These are phyloP conservation scores for Niveomyces coronatus DNA, from an alignment of 2,329 filamentous ascomycete species.

Conservation along the genomic window DNA sequence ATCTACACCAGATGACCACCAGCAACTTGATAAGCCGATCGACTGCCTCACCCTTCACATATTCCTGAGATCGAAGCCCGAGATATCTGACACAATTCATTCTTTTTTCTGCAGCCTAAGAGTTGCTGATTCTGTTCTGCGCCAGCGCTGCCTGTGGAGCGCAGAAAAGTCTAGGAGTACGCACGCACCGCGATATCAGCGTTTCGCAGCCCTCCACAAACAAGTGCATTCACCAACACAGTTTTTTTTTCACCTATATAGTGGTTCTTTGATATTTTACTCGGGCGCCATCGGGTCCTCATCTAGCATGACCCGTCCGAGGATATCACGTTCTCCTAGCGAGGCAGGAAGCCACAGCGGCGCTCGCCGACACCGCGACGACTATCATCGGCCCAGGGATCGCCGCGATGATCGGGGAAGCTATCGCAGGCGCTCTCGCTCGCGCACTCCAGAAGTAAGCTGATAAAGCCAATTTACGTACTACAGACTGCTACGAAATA, in stretches of 20 bases:
- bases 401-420: constrained; percentile 40
- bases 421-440: constrained; percentile 46
- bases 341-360: constrained; percentile 80
- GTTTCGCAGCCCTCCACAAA: constrained; percentile 8
- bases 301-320: constrained; percentile 48
- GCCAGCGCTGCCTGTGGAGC: background rate
- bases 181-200: constrained; percentile 5
- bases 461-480: constrained; percentile 4
- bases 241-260: constrained; percentile 2
- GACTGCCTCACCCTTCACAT: too few relatives aligned
- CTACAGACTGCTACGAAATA: too few relatives aligned
- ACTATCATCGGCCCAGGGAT: constrained; percentile 45
- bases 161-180: constrained; percentile 7
- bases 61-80: too few relatives aligned
- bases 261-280: constrained; percentile 5
- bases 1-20: too few relatives aligned
- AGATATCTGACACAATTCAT: too few relatives aligned
- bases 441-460: constrained; percentile 55
- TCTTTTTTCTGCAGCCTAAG: too few relatives aligned
- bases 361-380: constrained; percentile 55
- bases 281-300: constrained; percentile 1
- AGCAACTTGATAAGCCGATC: too few relatives aligned
- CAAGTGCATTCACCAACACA: constrained; percentile 8
- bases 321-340: constrained; percentile 79
- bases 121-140: too few relatives aligned